Evolutionary conservation across 345 rosid genomes (phyloP), one percentile per base, ranked within the genome.

Genomic region (Clausena lansium): DNA sequence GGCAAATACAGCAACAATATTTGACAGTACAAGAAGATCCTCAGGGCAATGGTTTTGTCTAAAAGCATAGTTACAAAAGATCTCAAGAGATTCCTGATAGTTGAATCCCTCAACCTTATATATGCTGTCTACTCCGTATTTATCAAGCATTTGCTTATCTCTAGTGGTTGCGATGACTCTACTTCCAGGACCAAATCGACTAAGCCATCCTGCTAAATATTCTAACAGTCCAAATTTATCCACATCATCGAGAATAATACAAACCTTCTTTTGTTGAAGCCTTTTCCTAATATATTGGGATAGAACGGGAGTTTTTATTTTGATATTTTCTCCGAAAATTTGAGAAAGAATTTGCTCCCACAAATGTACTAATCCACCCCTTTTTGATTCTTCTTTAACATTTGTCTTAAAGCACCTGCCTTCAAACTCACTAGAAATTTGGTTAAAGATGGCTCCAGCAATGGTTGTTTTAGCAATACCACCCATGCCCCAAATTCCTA

Each of bases 81-180:
- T 67, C 36, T 74, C 54, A 66, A 79, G 60, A 45, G 82, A 72
- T 36, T 74, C 82, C n/a, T 14, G 11, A 2, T 67, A 2, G 62
- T 32, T 39, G 17, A 79, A 67, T n/a, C 15, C 66, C 36, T 60
- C 32, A 36, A 41, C 70, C 67, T 74, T 28, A 28, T 79, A 74
- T 27, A 41, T 45, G 3, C 1, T 3, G 9, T 73, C 30, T 15
- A 73, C 81, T 38, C 62, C 39, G 19, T 54, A 32, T n/a, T 60
- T 32, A 24, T 57, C 73, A 55, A 65, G 35, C 30, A 71, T 5
- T 19, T 41, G 62, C 36, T 78, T 61, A 70, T 76, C 71, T 76
- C 68, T 38, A 8, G 71, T 76, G 13, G 78, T 50, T 10, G 65
- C 9, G 2, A 76, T 76, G 19, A 76, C 33, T 76, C 63, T 47